These are phyloP conservation scores for Hirsutella rhossiliensis DNA, from an alignment of 2,329 filamentous ascomycete genomes.

Conservation along the genomic window DNA sequence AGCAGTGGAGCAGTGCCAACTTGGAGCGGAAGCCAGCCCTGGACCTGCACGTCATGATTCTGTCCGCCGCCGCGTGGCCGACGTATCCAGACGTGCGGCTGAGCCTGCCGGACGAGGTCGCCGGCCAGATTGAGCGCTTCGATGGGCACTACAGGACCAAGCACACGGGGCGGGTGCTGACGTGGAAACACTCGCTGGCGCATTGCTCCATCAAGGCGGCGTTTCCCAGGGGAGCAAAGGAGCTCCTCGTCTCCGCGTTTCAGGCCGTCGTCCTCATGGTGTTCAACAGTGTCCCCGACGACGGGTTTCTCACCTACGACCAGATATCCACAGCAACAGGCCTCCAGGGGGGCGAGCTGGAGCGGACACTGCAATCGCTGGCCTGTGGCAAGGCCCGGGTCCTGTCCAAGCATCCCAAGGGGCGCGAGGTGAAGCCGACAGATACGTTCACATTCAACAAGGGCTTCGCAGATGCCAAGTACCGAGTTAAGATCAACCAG, in stretches of 20 bases:
- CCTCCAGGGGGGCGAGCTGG: conserved; percentile 65
- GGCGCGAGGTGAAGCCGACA: conserved; percentile 61
- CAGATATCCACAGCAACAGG: conserved; percentile 66
- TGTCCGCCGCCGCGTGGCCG: conserved; percentile 90
- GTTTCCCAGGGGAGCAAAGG: conserved; percentile 72
- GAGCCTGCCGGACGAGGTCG: conserved; percentile 63
- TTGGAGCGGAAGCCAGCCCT: conserved; percentile 37
- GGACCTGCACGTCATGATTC: conserved; percentile 66
- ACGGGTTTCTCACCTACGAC: conserved; percentile 58
- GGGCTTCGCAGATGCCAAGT: conserved; percentile 66
- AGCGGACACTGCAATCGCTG: conserved; percentile 85
- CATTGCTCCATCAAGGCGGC: conserved; percentile 76
- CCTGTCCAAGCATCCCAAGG: conserved; percentile 73
- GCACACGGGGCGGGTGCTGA: conserved; percentile 74
- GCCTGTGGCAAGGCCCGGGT: conserved; percentile 84
- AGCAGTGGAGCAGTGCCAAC: conserved; percentile 48
- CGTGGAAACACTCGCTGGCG: conserved; percentile 88
- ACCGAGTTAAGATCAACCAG: conserved; percentile 95
- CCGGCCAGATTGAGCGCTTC: conserved; percentile 67
- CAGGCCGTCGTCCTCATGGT: conserved; percentile 84
- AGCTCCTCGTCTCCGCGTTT: conserved; percentile 81
- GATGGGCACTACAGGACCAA: conserved; percentile 80
- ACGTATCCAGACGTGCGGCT: conserved; percentile 67
- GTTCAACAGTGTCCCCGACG: conserved; percentile 59
- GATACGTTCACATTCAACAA: conserved; percentile 82